Conservation (phyloP, 345 rosid genomes). For the Euphorbia lathyris region DNA sequence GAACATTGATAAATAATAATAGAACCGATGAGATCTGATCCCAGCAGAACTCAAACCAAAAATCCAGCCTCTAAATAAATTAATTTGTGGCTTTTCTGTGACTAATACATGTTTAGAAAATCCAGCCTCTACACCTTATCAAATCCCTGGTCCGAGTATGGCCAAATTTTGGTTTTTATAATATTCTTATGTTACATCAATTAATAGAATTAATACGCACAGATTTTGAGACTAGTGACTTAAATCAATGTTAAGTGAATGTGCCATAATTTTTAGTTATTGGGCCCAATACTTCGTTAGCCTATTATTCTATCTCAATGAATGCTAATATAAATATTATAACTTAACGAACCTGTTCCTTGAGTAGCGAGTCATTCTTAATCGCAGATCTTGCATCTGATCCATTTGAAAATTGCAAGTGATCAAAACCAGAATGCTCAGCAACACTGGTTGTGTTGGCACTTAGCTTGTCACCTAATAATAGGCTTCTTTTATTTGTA, state of each 20-base stretch:
- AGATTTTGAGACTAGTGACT: neutral
- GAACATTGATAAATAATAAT: neutral
- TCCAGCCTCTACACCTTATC: neutral
- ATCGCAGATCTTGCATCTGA: slow-evolving; percentile 37
- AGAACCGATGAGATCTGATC: neutral
- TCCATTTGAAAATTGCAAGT: slow-evolving; percentile 25
- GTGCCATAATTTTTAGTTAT: neutral
- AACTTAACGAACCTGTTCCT: slow-evolving; percentile 48
- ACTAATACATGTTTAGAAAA: neutral
- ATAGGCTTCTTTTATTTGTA: slow-evolving; percentile 31
- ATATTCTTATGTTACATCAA: neutral
- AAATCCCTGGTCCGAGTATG: neutral
- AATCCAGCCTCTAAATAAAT: neutral
- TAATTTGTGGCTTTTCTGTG: neutral
- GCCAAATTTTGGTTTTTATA: neutral
- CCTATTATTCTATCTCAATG: neutral
- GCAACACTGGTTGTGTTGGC: slow-evolving; percentile 22
- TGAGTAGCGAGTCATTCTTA: slow-evolving; percentile 35
- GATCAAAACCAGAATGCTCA: slow-evolving; percentile 29
- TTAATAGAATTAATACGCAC: neutral
- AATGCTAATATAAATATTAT: neutral
- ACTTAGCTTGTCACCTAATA: slow-evolving; percentile 32
- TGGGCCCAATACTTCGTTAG: neutral
- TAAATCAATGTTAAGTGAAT: neutral
- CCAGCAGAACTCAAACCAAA: neutral